Percentiles rank a stretch among this genome's conserved stretches.
phyloP scores from a whole-genome alignment of 1,284 basidiomycete species.

The Ceratobasidium sp. region DNA sequence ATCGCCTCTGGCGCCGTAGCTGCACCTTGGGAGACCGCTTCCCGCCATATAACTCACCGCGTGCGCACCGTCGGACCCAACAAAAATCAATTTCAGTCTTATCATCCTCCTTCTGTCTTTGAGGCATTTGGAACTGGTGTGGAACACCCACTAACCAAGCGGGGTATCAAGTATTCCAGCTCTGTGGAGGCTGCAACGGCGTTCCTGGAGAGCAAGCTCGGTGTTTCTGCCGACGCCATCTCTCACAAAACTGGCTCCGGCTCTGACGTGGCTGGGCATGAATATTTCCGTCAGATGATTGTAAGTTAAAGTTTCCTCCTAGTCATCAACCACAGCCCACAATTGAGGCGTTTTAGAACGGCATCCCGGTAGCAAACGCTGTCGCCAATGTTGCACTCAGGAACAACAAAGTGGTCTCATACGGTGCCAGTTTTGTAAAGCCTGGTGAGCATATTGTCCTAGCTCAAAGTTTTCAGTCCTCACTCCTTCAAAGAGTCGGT shows the following conservation, averaged over 20 bases:
- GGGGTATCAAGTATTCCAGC: constrained; percentile 2
- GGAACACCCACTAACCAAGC: constrained; percentile 24
- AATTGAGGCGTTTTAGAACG: constrained; percentile 53
- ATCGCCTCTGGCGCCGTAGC: constrained; percentile 33
- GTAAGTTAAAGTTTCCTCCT: constrained; percentile 48
- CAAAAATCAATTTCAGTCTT: constrained; percentile 17
- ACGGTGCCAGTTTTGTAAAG: constrained; percentile 64
- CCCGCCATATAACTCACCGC: constrained; percentile 25
- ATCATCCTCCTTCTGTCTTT: constrained; percentile 35
- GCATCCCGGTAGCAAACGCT: constrained; percentile 60
- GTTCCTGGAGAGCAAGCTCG: constrained; percentile 55
- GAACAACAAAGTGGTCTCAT: constrained; percentile 58
- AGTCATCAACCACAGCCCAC: neutral
- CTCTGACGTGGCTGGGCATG: constrained; percentile 53
- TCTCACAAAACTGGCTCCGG: constrained; percentile 55
- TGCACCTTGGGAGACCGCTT: constrained; percentile 20
- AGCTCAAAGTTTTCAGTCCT: neutral
- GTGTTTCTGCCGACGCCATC: constrained; percentile 51
- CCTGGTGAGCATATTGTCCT: constrained; percentile 50
- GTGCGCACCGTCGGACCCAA: neutral
- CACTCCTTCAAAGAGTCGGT: constrained; percentile 23
- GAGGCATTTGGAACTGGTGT: neutral
- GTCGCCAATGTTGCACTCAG: constrained; percentile 61
- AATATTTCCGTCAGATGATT: constrained; percentile 59
- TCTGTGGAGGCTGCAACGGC: constrained; percentile 52